A percentile compares a stretch with the other conserved stretches of the same genome.
Conservation (phyloP, 805 yeast genomes). For the Priceomyces melissophilus region DNA sequence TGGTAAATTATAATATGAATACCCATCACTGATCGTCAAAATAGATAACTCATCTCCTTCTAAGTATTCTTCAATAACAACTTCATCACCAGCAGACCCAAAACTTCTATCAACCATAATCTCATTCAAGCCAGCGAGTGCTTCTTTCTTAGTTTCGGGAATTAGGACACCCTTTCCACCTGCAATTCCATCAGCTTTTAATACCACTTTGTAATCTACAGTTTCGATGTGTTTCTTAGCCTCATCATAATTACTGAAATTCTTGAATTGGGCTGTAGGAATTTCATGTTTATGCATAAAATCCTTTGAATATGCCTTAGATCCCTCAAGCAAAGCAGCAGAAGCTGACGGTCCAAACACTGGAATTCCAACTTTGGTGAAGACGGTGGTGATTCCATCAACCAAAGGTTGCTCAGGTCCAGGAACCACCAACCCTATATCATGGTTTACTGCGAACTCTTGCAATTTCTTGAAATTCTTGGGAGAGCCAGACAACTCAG, state of each 20-base stretch:
- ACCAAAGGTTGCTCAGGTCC: constrained; percentile 99
- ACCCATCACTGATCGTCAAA: constrained; percentile 90
- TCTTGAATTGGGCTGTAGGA: constrained; percentile 90
- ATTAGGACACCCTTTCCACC: constrained; percentile 98
- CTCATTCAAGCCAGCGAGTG: constrained; percentile 74
- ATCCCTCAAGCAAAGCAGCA: constrained; percentile 96
- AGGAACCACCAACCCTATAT: constrained; percentile 77
- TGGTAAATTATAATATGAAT: constrained; percentile 84
- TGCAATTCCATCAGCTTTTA: constrained; percentile 97
- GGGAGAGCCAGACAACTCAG: constrained; percentile 57
- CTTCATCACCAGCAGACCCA: constrained; percentile 88
- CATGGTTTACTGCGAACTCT: constrained; percentile 66
- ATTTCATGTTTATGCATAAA: constrained; percentile 90
- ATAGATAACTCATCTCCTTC: constrained; percentile 97
- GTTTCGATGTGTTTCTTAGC: constrained; percentile 70
- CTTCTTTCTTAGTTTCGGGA: constrained; percentile 82
- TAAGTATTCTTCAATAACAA: constrained; percentile 91
- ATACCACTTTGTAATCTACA: constrained; percentile 73
- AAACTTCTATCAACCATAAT: constrained; percentile 88
- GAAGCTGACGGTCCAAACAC: constrained; percentile 93
- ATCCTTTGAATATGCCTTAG: constrained; percentile 89
- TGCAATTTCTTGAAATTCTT: constrained; percentile 68
- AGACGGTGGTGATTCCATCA: constrained; percentile 77
- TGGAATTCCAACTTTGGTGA: constrained; percentile 82
- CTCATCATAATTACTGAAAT: constrained; percentile 70